Evolutionary conservation across 169 alveolate genomes (phyloP), one percentile per base, ranked within the genome.

Genomic region (Prorocentrum cordatum): DNA sequence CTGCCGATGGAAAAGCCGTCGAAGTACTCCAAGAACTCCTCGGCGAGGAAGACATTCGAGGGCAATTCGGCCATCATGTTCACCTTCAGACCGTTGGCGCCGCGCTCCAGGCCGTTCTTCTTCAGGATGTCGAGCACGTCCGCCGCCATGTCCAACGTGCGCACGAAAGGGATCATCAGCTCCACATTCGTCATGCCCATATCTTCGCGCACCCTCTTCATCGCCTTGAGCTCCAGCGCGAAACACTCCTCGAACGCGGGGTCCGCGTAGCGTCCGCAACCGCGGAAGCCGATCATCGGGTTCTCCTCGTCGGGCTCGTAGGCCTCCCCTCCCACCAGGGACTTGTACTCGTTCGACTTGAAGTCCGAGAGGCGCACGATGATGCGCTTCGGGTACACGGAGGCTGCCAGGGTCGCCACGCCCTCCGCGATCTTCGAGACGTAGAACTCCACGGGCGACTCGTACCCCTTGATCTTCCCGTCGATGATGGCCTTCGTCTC

Each of bases 341-440:
- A 59, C 88, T 79, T 79, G 88, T 79, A 79, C 88, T 79, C 88
- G 33, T 79, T 79, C 75, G 88, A 79, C 64, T 79, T 79, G 88
- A 79, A 79, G 58, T 79, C 88, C 20, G 88, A 79, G 66, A 79
- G 35, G 45, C 88, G 88, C 75, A 79, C 88, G 61, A 79, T 79
- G 88, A 79, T 79, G 66, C 75, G 58, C 75, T 79, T 79, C 64
- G 88, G 88, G 64, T 79, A 79, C 66, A 79, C 88, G 20, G 88
- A 79, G 33, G 88, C 88, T 2, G 88, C 88, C 72, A 79, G 24
- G 73, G 88, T 79, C 10, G 88, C 88, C n/a, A 79, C 75, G n/a
- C 88, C 88, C 45, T 79, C 88, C 1, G 88, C 88, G 39, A 79
- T 79, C 75, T 79, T 79, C 75, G 58, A 59, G 35, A 79, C 18